Base-by-base conservation (phyloP, 202 grass and related monocot genomes). In the Saccharum hybrid region DNA sequence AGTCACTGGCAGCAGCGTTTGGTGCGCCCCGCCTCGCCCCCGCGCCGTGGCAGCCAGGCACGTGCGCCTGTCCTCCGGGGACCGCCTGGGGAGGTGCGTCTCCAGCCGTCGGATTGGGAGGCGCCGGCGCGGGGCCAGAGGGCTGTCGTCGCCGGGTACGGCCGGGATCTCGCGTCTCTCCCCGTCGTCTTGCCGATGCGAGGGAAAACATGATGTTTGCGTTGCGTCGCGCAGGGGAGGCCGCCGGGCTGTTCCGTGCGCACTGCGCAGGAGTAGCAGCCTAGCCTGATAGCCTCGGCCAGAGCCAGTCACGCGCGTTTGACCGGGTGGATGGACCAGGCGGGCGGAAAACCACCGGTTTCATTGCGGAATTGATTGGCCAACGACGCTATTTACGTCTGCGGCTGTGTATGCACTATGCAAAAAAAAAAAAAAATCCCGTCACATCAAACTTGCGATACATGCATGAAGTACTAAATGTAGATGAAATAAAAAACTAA, bases 1-100 rank as follows among this genome's bases (percentile, higher is more conserved):
- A 62, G 77, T 37, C 88, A 28, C 81, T 73, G 81, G 75, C 69
- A 43, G 21, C 23, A 26, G 26, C 26, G 77, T 31, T 10, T 31
- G 31, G 31, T 33, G 31, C 31, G 79, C 37, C 6, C 37, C 37
- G 37, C 37, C 37, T 3, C 37, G 37, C 37, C 37, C 37, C 37
- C 37, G 62, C 77, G 13, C 39, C 82, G 68, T 86, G 82, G 78
- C 62, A 71, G 68, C 6, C 64, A 0, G 42, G 78, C 88, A 93
- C 88, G 91, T 93, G 88, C 74, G 68, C 75, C 62, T 88, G 91
- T 83, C 90, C 3, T 84, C 88, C 2, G 64, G 64, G 84, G 83
- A 76, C 84, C 75, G 70, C 54, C 21, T 5, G 2, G 30, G 0
- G 4, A 2, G 70, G 48, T 0, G 54, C 86, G 6, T 36, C 43